phyloP scores from a whole-genome alignment of 495 filamentous ascomycete species.

The Penicillium mononematosum region DNA sequence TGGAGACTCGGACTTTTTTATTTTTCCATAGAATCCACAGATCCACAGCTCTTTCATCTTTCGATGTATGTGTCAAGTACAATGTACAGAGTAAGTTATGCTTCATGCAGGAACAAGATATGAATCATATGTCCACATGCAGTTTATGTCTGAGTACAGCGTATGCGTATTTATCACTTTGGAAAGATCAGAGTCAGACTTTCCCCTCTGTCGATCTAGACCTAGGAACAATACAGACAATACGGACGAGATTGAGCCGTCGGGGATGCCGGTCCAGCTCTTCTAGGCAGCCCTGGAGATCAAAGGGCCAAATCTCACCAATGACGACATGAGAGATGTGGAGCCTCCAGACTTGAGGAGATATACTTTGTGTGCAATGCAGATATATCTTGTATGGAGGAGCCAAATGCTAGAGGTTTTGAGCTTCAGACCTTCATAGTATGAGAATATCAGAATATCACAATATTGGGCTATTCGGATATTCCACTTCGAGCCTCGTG shows the following conservation, averaged over 20 bases:
- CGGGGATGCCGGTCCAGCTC: constrained; percentile 16
- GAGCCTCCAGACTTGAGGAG: not conserved
- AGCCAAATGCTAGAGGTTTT: not conserved
- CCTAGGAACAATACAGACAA: not conserved
- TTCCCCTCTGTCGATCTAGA: constrained; percentile 20
- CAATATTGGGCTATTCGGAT: not conserved
- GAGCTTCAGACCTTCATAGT: not conserved
- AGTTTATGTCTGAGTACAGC: too few relatives aligned
- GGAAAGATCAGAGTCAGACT: not conserved
- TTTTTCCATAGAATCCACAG: constrained; percentile 11
- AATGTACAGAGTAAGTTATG: not conserved
- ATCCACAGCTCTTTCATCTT: constrained; percentile 9
- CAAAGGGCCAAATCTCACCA: not conserved
- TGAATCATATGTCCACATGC: not conserved
- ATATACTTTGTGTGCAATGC: too few relatives aligned
- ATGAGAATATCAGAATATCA: not conserved
- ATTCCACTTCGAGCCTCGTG: not conserved
- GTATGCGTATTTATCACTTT: not conserved
- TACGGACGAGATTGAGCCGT: constrained; percentile 15
- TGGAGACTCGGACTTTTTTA: constrained; percentile 23
- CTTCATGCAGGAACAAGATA: constrained; percentile 6
- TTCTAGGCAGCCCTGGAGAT: not conserved
- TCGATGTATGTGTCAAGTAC: not conserved
- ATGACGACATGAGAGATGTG: constrained; percentile 4
- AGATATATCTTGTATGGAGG: too few relatives aligned